Conservation (phyloP, 345 rosid species). For the Turnera subulata region DNA sequence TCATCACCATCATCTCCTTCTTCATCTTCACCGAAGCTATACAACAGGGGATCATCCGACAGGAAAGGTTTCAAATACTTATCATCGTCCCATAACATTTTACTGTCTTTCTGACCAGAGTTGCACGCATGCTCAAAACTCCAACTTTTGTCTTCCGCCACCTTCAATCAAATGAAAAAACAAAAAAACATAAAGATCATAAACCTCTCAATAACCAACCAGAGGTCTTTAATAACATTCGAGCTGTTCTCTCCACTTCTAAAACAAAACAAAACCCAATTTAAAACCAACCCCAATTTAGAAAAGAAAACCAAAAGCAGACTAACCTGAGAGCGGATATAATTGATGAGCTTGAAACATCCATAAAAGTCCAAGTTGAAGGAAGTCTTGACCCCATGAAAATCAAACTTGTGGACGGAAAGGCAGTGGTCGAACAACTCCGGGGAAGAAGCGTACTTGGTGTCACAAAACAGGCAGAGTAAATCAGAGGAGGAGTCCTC, state of each 20-base stretch:
- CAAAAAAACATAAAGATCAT: background rate
- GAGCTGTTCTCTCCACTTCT: background rate
- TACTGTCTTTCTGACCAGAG: slow-evolving; percentile 34
- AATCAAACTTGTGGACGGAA: slow-evolving; percentile 53
- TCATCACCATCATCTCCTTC: slow-evolving; percentile 69
- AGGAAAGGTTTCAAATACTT: slow-evolving; percentile 68
- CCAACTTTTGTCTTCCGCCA: slow-evolving; percentile 73
- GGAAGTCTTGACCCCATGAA: slow-evolving; percentile 40
- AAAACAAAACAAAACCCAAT: background rate
- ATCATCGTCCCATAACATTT: slow-evolving; percentile 49
- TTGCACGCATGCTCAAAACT: slow-evolving; percentile 43
- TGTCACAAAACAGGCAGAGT: slow-evolving; percentile 65
- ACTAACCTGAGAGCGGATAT: slow-evolving; percentile 68
- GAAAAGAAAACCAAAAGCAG: background rate
- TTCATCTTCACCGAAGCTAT: slow-evolving; percentile 69
- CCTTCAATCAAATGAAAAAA: slow-evolving; percentile 41
- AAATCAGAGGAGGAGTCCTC: slow-evolving; percentile 37
- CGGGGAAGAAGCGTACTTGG: slow-evolving; percentile 42
- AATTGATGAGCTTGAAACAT: slow-evolving; percentile 82
- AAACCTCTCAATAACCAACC: too few species aligned
- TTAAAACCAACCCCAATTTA: background rate
- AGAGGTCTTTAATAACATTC: too few species aligned
- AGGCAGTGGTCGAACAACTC: slow-evolving; percentile 61
- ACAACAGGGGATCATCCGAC: slow-evolving; percentile 76
- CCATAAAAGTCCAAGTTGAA: slow-evolving; percentile 66